phyloP scores from a whole-genome alignment of 176 grass and related monocot species.

The Carex scoparia region DNA sequence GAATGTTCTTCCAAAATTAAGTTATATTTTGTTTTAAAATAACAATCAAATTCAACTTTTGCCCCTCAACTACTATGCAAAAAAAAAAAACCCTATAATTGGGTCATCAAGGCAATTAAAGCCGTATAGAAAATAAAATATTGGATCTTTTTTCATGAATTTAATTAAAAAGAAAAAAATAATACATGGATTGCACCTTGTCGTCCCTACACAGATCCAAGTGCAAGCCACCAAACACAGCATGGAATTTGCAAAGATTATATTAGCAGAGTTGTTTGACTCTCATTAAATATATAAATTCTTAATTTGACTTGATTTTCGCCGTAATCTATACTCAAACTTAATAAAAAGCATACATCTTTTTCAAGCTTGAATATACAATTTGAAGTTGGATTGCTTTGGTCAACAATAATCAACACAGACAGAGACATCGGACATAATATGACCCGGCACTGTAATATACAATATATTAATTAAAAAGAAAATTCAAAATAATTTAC shows the following conservation, averaged over 20 bases:
- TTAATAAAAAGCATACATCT: background rate
- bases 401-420: background rate
- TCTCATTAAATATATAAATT: background rate
- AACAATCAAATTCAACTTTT: background rate
- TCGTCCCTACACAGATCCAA: background rate
- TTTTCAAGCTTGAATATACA: background rate
- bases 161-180: background rate
- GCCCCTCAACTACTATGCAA: background rate
- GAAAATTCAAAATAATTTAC: too few species aligned
- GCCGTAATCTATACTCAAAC: background rate
- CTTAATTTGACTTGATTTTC: background rate
- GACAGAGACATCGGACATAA: background rate
- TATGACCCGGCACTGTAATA: background rate
- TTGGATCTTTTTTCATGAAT: background rate
- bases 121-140: background rate
- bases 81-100: background rate
- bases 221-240: background rate
- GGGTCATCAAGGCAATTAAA: background rate
- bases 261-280: background rate
- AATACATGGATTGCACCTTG: background rate
- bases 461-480: too few species aligned
- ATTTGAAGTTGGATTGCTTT: background rate
- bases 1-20: constrained; percentile 10
- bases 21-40: background rate
- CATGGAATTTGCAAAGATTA: background rate